Percentiles rank a stretch among this genome's conserved stretches.
Conservation (phyloP, 306 rosid species). For the Prunus davidiana region DNA sequence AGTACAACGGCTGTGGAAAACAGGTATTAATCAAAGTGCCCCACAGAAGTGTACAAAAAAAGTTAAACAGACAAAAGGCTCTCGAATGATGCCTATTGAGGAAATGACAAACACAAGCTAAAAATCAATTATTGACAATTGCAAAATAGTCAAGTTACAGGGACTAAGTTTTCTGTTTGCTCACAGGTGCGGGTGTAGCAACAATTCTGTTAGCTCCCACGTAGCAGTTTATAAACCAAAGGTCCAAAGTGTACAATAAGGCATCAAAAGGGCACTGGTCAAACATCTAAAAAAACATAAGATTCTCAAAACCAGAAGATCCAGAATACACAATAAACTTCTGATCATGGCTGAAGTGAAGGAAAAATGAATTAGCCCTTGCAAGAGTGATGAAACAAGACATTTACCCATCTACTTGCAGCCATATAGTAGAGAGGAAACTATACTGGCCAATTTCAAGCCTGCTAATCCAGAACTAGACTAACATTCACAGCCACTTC, state of each 20-base stretch:
- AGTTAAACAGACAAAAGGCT: not conserved
- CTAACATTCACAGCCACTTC: not conserved
- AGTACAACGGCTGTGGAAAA: conserved; percentile 85
- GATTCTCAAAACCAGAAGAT: not conserved
- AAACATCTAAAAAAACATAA: not conserved
- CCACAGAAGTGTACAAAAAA: not conserved
- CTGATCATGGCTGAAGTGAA: not conserved
- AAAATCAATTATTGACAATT: not conserved
- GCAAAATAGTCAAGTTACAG: not conserved
- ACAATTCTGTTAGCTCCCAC: not conserved
- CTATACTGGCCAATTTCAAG: not conserved
- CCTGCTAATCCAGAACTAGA: not conserved
- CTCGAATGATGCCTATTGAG: not conserved
- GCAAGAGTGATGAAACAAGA: not conserved
- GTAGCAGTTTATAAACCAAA: not conserved
- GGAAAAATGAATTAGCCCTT: not conserved
- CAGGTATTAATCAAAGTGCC: conserved; percentile 31
- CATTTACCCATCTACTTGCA: not conserved
- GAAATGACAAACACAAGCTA: conserved; percentile 8
- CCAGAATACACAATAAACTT: not conserved
- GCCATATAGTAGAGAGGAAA: not conserved
- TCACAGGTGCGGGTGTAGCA: not conserved
- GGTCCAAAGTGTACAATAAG: not conserved
- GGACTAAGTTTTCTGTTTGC: not conserved
- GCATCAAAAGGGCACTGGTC: not conserved